These are phyloP conservation scores for Sphaerulina vaccinii DNA, from an alignment of 2,329 filamentous ascomycete genomes.

Conservation along the genomic window DNA sequence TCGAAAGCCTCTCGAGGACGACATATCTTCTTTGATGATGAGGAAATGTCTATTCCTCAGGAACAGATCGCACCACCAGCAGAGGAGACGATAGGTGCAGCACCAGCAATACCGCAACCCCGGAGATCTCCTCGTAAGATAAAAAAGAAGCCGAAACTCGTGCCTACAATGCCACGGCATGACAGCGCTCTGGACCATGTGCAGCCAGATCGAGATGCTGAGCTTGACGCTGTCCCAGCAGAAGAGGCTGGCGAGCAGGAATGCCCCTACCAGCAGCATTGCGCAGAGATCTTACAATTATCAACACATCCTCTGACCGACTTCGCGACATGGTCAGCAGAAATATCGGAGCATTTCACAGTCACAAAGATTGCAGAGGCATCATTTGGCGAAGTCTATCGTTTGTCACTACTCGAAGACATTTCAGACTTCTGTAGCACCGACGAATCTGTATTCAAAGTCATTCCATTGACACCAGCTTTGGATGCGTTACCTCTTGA, in stretches of 20 bases:
- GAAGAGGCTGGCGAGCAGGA: background rate
- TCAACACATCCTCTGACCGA: slow-evolving; percentile 36
- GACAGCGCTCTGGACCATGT: background rate
- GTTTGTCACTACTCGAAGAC: slow-evolving; percentile 45
- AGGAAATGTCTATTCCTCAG: too few relatives aligned
- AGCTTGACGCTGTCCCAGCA: background rate
- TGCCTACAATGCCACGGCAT: slow-evolving; percentile 2
- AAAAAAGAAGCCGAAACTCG: background rate
- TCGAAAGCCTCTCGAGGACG: too few relatives aligned
- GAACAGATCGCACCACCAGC: background rate
- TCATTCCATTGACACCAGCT: slow-evolving; percentile 42
- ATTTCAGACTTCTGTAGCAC: slow-evolving; percentile 30
- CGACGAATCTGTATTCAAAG: slow-evolving; percentile 50
- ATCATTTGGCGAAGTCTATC: slow-evolving; percentile 66
- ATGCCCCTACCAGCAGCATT: slow-evolving; percentile 30
- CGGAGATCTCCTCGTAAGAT: slow-evolving; percentile 9
- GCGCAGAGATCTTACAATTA: slow-evolving; percentile 30
- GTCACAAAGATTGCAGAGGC: slow-evolving; percentile 65
- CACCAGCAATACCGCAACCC: background rate
- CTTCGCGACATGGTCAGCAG: slow-evolving; percentile 45
- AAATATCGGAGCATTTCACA: slow-evolving; percentile 45
- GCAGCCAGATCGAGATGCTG: background rate
- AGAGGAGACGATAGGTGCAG: background rate
- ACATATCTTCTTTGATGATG: too few relatives aligned
- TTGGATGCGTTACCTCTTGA: slow-evolving; percentile 44